Conservation (phyloP, 768 basidiomycete species). For the Agaricus blazei region DNA sequence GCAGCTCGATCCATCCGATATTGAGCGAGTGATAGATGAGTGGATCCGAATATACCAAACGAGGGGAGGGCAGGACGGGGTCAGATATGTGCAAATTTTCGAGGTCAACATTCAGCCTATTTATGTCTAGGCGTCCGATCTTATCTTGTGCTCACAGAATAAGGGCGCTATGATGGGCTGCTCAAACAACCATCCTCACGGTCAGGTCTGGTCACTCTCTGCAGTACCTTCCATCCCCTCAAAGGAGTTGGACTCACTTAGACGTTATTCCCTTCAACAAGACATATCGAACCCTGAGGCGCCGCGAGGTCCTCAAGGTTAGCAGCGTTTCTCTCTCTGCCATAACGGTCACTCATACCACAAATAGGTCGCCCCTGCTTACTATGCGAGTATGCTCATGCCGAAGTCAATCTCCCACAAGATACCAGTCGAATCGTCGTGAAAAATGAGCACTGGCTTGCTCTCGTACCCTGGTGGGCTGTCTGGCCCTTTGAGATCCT, state of each 20-base stretch:
- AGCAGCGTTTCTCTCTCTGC: background rate
- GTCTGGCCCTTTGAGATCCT: constrained; percentile 89
- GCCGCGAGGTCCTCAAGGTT: constrained; percentile 50
- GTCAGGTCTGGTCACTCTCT: constrained; percentile 83
- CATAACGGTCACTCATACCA: background rate
- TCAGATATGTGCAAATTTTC: constrained; percentile 84
- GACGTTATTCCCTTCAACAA: constrained; percentile 35
- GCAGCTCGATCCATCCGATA: constrained; percentile 50
- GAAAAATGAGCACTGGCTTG: constrained; percentile 73
- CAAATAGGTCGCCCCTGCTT: constrained; percentile 56
- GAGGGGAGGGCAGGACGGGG: constrained; percentile 60
- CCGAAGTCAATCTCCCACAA: constrained; percentile 44
- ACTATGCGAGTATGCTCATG: constrained; percentile 74
- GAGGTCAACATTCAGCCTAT: constrained; percentile 46
- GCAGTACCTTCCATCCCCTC: constrained; percentile 65
- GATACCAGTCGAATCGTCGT: constrained; percentile 54
- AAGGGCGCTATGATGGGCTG: constrained; percentile 96
- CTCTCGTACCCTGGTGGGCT: constrained; percentile 93
- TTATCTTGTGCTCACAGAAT: constrained; percentile 45
- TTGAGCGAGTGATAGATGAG: constrained; percentile 59
- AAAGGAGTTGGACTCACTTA: constrained; percentile 57
- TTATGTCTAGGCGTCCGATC: background rate
- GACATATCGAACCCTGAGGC: constrained; percentile 34
- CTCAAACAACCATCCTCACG: constrained; percentile 92
- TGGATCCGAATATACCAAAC: constrained; percentile 66